Evolutionary conservation across 441 rosid genomes (phyloP).

Genomic region (Bruguiera hainesii): DNA sequence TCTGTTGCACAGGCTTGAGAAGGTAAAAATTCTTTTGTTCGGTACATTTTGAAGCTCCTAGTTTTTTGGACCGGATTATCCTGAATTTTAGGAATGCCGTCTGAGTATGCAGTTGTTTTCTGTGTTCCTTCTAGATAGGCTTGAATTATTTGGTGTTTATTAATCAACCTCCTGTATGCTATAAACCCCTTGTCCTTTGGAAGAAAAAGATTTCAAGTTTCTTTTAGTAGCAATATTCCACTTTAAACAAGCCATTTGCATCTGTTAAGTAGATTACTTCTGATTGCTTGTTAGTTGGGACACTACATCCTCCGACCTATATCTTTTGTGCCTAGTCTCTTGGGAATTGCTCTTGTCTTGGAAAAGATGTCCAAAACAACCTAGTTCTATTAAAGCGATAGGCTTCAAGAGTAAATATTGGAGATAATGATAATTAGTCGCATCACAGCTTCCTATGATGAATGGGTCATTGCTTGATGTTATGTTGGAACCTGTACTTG

Average conservation of each 20-base stretch:
- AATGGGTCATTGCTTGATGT: too few relatives aligned
- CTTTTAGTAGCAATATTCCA: too few relatives aligned
- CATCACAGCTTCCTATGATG: background rate
- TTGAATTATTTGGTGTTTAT: too few relatives aligned
- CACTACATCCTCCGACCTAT: background rate
- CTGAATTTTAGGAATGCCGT: background rate
- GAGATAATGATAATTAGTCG: slow-evolving; percentile 3
- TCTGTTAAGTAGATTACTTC: too few relatives aligned
- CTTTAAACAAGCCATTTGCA: too few relatives aligned
- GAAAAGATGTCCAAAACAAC: background rate
- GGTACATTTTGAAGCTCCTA: background rate
- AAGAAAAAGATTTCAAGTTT: too few relatives aligned
- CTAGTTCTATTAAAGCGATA: background rate
- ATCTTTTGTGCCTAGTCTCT: background rate
- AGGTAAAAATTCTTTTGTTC: slow-evolving; percentile 39
- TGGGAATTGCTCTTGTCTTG: background rate
- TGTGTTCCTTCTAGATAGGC: too few relatives aligned
- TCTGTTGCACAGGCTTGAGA: slow-evolving; percentile 76
- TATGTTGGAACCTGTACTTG: too few relatives aligned
- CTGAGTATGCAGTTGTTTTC: background rate
- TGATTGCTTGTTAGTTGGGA: too few relatives aligned
- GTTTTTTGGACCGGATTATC: background rate
- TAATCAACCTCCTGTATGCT: too few relatives aligned
- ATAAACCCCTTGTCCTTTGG: too few relatives aligned
- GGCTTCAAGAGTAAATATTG: background rate